Evolutionary conservation across 306 rosid species (phyloP).

Genomic region (Benincasa hispida): DNA sequence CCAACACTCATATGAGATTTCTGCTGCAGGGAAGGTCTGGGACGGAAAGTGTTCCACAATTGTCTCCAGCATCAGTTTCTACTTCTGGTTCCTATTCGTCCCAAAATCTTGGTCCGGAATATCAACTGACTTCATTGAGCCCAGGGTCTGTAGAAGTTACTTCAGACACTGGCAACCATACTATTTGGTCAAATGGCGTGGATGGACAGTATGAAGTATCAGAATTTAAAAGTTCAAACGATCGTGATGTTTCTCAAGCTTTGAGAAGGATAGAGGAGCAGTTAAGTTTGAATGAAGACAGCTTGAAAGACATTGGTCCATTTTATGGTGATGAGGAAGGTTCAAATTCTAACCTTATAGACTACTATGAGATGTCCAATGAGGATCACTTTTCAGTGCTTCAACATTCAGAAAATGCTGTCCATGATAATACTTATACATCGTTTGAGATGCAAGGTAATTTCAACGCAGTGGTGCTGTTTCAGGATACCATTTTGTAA

Average conservation of each 20-base stretch:
- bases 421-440: constrained; percentile 25
- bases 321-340: constrained; percentile 19
- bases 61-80: constrained; percentile 42
- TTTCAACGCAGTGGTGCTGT: not conserved
- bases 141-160: constrained; percentile 56
- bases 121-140: constrained; percentile 46
- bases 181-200: constrained; percentile 23
- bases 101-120: constrained; percentile 45
- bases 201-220: constrained; percentile 30
- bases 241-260: constrained; percentile 45
- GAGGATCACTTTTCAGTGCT: constrained; percentile 33
- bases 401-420: constrained; percentile 23
- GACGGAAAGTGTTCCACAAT: constrained; percentile 27
- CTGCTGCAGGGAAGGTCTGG: constrained; percentile 49
- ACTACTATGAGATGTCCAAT: constrained; percentile 19
- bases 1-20: constrained; percentile 3
- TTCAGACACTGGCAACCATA: constrained; percentile 29
- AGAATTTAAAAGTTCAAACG: constrained; percentile 23
- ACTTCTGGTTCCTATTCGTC: constrained; percentile 26
- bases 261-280: constrained; percentile 57
- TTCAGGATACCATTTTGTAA: not conserved
- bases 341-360: constrained; percentile 19
- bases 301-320: constrained; percentile 25
- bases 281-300: constrained; percentile 56
- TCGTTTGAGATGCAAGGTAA: constrained; percentile 40